Percentiles rank a stretch among this genome's conserved stretches.
These are phyloP conservation scores for Tetraselmis striata DNA, from an alignment of 139 green algal genomes.

Conservation along the genomic window DNA sequence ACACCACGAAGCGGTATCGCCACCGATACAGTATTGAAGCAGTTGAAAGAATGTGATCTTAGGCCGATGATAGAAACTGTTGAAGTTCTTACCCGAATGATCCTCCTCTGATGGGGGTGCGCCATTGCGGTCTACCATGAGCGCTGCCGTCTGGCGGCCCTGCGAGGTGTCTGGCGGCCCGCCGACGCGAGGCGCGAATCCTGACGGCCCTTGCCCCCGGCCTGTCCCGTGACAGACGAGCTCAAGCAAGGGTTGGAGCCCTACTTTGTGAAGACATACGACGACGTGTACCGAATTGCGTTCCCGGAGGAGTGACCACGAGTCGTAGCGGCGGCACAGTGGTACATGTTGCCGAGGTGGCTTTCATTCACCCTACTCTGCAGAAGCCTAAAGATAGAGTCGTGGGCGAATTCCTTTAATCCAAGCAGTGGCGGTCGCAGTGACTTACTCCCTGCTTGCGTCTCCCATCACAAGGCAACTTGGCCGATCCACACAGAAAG, in stretches of 20 bases:
- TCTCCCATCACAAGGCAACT: not conserved
- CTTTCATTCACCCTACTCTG: too few relatives aligned
- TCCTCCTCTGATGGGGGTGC: not conserved
- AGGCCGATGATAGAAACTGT: not conserved
- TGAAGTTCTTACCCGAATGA: not conserved
- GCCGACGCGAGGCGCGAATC: not conserved
- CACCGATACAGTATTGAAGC: too few relatives aligned
- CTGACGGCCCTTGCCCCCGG: not conserved
- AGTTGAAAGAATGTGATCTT: too few relatives aligned
- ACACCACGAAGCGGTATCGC: too few relatives aligned
- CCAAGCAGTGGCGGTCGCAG: too few relatives aligned
- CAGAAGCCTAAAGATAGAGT: too few relatives aligned
- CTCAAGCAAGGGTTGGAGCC: slow-evolving; percentile 71
- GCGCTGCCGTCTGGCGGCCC: too few relatives aligned
- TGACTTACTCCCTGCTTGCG: too few relatives aligned
- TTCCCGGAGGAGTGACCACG: slow-evolving; percentile 31
- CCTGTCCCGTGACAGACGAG: slow-evolving; percentile 38
- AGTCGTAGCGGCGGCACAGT: not conserved
- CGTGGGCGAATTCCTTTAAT: too few relatives aligned
- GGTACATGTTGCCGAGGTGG: not conserved
- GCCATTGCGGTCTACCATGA: too few relatives aligned
- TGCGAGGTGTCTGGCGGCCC: not conserved
- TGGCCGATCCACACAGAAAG: not conserved
- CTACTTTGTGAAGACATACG: slow-evolving; percentile 80
- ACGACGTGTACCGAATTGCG: slow-evolving; percentile 79